phyloP scores from a whole-genome alignment of 306 rosid species.

The Quillaja saponaria region DNA sequence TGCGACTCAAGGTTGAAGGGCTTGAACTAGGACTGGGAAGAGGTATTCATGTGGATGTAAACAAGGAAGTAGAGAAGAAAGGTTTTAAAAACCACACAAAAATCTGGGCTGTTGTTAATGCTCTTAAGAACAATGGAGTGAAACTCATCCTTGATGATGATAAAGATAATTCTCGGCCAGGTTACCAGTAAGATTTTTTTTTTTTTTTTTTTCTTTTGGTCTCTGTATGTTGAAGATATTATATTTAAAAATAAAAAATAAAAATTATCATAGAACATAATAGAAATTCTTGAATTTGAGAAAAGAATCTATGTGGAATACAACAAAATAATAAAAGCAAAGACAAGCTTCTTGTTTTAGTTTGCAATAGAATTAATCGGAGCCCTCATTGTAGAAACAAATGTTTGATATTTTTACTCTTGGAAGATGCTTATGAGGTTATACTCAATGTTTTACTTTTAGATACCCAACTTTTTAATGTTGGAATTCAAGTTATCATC shows the following conservation, averaged over 20 bases:
- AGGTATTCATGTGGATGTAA: slow-evolving; percentile 75
- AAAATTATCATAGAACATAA: background rate
- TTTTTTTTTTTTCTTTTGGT: background rate
- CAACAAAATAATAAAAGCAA: background rate
- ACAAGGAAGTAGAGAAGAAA: slow-evolving; percentile 76
- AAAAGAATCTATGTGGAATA: slow-evolving; percentile 10
- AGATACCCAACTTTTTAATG: no score
- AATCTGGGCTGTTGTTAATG: slow-evolving; percentile 83
- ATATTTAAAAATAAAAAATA: no score
- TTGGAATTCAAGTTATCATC: no score
- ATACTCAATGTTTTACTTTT: no score
- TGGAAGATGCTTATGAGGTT: no score
- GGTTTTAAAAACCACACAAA: slow-evolving; percentile 81
- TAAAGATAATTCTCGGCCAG: slow-evolving; percentile 38
- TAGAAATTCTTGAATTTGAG: slow-evolving; percentile 4
- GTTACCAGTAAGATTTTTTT: slow-evolving; percentile 17
- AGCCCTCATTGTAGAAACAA: background rate
- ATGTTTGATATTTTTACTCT: no score
- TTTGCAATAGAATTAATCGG: background rate
- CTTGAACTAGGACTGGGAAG: slow-evolving; percentile 75
- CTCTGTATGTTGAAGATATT: background rate
- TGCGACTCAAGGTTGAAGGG: slow-evolving; percentile 83
- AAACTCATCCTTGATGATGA: slow-evolving; percentile 62
- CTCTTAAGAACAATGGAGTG: slow-evolving; percentile 71
- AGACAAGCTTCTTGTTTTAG: slow-evolving; percentile 1